phyloP scores from a whole-genome alignment of 2,329 filamentous ascomycete species.

The Pestalotiopsis fici region DNA sequence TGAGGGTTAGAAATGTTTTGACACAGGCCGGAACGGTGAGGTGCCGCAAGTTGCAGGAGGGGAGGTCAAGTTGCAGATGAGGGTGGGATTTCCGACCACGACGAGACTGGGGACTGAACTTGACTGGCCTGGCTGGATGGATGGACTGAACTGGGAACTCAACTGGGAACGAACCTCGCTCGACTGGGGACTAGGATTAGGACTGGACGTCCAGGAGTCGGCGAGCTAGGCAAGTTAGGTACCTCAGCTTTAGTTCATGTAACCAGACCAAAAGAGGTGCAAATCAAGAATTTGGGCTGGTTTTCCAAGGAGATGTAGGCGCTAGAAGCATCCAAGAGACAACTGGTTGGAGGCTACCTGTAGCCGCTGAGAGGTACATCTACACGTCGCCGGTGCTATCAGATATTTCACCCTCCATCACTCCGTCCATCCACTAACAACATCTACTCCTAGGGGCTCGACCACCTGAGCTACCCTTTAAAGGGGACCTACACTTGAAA shows the following conservation, averaged over 20 bases:
- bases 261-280: background rate
- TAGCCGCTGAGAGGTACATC: background rate
- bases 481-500: background rate
- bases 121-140: background rate
- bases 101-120: background rate
- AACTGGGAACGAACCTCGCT: background rate
- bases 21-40: slow-evolving; percentile 35
- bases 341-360: background rate
- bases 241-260: background rate
- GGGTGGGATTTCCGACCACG: slow-evolving; percentile 5
- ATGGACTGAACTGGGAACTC: background rate
- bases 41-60: slow-evolving; percentile 34
- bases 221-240: background rate
- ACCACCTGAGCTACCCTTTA: background rate
- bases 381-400: background rate
- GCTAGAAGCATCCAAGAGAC: background rate
- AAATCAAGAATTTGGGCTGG: background rate
- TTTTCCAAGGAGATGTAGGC: background rate
- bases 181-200: background rate
- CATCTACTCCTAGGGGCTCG: background rate
- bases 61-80: slow-evolving; percentile 9
- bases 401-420: background rate
- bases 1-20: slow-evolving; percentile 40
- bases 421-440: background rate
- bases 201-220: background rate